Evolutionary conservation across 768 basidiomycete genomes (phyloP).

Genomic region (Auriculariales sp.): DNA sequence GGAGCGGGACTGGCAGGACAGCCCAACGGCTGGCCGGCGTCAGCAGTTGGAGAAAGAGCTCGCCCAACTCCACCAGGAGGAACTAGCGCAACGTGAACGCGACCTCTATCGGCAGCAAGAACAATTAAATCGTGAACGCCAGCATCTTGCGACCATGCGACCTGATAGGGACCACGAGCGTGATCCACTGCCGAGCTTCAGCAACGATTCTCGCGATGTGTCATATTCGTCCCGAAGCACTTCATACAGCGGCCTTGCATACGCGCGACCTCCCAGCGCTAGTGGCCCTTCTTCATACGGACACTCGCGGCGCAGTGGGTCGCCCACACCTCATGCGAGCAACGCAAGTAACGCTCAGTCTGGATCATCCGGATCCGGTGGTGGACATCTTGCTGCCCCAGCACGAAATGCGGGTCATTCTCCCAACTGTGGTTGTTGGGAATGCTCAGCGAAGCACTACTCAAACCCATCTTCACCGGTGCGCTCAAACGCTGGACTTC

Average conservation of each 20-base stretch:
- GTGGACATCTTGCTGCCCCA: conserved; percentile 1
- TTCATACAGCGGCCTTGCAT: too few relatives aligned
- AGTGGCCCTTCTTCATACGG: not conserved
- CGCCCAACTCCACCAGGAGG: conserved; percentile 36
- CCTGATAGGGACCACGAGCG: too few relatives aligned
- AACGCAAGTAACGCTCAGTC: not conserved
- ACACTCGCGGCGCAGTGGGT: not conserved
- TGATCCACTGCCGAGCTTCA: too few relatives aligned
- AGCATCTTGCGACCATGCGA: conserved; percentile 23
- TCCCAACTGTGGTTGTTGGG: conserved; percentile 51
- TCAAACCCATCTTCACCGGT: conserved; percentile 16
- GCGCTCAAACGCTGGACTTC: conserved; percentile 10
- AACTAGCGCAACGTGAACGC: conserved; percentile 36
- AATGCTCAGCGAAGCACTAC: conserved; percentile 48
- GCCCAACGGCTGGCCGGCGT: conserved; percentile 21
- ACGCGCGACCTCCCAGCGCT: not conserved
- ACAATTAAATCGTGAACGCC: conserved; percentile 44
- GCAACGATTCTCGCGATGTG: too few relatives aligned
- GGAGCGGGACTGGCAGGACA: conserved; percentile 18
- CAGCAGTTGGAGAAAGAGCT: conserved; percentile 32
- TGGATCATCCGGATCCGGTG: not conserved
- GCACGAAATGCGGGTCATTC: conserved; percentile 29
- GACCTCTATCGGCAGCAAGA: conserved; percentile 37
- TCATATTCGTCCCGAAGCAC: too few relatives aligned
- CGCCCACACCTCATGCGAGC: not conserved